phyloP scores from a whole-genome alignment of 306 rosid species.

The Quercus rubra region DNA sequence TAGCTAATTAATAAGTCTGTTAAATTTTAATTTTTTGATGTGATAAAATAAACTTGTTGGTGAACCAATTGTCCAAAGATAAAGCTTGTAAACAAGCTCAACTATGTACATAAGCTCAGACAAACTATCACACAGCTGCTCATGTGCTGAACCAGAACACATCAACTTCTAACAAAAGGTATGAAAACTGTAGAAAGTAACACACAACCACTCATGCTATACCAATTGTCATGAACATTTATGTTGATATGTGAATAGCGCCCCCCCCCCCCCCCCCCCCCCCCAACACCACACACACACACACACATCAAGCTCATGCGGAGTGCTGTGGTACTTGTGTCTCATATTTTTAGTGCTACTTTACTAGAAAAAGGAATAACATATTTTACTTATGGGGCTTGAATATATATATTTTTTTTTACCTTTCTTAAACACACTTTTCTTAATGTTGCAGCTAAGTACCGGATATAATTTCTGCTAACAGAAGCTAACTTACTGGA shows the following conservation, averaged over 20 bases:
- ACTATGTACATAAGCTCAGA: not conserved
- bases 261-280: too few relatives aligned
- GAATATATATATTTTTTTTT: not conserved
- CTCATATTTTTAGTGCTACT: not conserved
- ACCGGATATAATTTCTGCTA: not conserved
- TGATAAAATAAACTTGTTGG: not conserved
- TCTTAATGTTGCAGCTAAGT: not conserved
- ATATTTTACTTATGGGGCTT: too few relatives aligned
- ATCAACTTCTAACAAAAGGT: not conserved
- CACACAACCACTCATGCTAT: not conserved
- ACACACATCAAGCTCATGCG: not conserved
- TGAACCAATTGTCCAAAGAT: not conserved
- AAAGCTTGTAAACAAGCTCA: not conserved
- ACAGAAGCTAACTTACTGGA: not conserved
- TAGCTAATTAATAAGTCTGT: not conserved
- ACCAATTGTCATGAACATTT: not conserved
- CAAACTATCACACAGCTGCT: not conserved
- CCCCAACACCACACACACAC: not conserved
- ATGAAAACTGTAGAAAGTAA: not conserved
- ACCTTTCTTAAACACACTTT: not conserved
- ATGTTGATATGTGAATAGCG: not conserved
- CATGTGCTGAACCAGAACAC: not conserved
- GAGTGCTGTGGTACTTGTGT: not conserved
- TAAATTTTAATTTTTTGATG: not conserved
- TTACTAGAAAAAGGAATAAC: not conserved